Evolutionary conservation across 164 flowering plant genomes (phyloP).

Genomic region (Cinnamomum micranthum): DNA sequence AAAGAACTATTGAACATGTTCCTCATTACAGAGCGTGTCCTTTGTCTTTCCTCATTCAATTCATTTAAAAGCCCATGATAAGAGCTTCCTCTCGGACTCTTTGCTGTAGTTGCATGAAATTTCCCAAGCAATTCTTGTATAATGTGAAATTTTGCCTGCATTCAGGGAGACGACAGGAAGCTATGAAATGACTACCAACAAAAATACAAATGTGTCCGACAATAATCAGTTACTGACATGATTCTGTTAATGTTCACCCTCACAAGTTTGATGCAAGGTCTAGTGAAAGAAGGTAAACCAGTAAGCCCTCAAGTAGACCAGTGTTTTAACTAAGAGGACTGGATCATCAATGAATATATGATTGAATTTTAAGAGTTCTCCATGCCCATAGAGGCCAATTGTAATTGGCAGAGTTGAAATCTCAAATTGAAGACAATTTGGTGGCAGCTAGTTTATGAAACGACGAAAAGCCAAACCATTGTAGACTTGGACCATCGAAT

Average conservation of each 20-base stretch:
- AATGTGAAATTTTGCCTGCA: conserved; percentile 89
- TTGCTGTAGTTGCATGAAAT: conserved; percentile 52
- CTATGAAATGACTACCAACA: background rate
- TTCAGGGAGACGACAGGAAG: background rate
- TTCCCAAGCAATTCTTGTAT: conserved; percentile 88
- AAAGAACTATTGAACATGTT: conserved; percentile 85
- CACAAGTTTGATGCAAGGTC: too few species aligned
- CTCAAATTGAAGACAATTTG: too few species aligned
- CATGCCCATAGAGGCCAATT: too few species aligned
- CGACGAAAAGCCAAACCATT: too few species aligned
- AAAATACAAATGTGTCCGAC: background rate
- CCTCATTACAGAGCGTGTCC: conserved; percentile 63
- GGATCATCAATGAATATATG: too few species aligned
- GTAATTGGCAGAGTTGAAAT: too few species aligned
- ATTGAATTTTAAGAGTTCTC: too few species aligned
- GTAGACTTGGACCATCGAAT: too few species aligned
- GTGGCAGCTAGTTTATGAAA: too few species aligned
- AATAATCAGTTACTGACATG: too few species aligned
- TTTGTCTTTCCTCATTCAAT: conserved; percentile 73
- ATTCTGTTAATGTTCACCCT: too few species aligned
- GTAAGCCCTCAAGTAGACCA: background rate
- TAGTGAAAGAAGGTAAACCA: too few species aligned
- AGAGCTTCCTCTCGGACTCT: conserved; percentile 35
- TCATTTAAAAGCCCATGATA: conserved; percentile 54
- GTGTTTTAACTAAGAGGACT: background rate